These are phyloP conservation scores for Xerophyta viscosa DNA, from an alignment of 106 monocot genomes.

Conservation along the genomic window DNA sequence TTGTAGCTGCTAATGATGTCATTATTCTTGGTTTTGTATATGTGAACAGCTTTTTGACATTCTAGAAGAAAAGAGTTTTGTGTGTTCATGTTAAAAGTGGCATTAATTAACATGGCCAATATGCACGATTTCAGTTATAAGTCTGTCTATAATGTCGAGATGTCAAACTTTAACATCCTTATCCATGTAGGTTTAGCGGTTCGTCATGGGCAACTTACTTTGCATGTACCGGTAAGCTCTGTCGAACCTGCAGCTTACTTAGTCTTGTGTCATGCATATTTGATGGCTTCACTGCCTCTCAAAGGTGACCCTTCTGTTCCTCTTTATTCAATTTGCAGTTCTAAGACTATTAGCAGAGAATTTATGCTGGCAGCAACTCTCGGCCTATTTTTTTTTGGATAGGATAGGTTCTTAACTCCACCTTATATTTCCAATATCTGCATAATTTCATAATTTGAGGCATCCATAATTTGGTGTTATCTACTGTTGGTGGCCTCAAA, in stretches of 20 bases:
- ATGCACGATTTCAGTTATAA: neutral
- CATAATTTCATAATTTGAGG: neutral
- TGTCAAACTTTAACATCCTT: neutral
- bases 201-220: constrained; percentile 66
- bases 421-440: neutral
- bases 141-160: neutral
- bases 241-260: neutral
- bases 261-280: neutral
- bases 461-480: neutral
- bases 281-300: neutral
- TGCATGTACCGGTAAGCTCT: constrained; percentile 62
- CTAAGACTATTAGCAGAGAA: constrained; percentile 41
- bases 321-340: constrained; percentile 24
- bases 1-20: too few relatives aligned
- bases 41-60: neutral
- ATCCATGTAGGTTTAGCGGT: constrained; percentile 54
- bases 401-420: constrained; percentile 43
- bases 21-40: too few relatives aligned
- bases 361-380: constrained; percentile 49
- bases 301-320: neutral
- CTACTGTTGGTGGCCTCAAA: too few relatives aligned
- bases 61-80: neutral
- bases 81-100: neutral
- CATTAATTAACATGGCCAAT: neutral
- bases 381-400: constrained; percentile 42